Percentiles rank a stretch among this genome's conserved stretches.
These are phyloP conservation scores for Pythium chondricola DNA, from an alignment of 352 stramenopile genomes.

Conservation along the genomic window DNA sequence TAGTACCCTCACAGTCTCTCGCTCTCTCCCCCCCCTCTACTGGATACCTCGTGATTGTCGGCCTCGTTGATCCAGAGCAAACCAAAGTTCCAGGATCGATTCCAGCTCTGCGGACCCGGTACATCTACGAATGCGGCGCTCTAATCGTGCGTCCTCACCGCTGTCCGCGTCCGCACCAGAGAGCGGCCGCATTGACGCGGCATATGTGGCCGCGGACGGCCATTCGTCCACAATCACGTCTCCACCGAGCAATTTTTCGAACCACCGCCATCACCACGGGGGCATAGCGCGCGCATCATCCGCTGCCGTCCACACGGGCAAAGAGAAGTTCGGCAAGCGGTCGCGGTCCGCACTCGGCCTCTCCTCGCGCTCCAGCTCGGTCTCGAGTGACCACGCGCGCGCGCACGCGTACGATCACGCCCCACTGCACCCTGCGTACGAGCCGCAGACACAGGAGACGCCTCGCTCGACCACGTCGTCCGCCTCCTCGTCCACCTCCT, in stretches of 20 bases:
- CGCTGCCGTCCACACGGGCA: background rate
- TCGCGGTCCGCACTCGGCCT: slow-evolving; percentile 10
- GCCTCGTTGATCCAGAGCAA: too few relatives aligned
- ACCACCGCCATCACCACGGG: background rate
- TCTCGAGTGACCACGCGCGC: background rate
- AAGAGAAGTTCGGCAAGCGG: background rate
- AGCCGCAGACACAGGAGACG: background rate
- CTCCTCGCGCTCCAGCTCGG: slow-evolving; percentile 8
- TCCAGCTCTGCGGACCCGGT: too few relatives aligned
- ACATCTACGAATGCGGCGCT: too few relatives aligned
- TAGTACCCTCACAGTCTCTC: too few relatives aligned
- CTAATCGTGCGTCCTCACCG: slow-evolving; percentile 5
- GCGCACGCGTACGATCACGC: background rate
- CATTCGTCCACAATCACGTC: background rate
- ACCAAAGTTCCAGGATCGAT: too few relatives aligned
- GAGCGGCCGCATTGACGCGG: background rate
- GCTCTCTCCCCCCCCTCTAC: too few relatives aligned
- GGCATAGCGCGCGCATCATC: slow-evolving; percentile 2
- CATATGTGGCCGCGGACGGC: background rate
- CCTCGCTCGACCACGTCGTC: background rate
- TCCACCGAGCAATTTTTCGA: background rate
- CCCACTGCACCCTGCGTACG: background rate
- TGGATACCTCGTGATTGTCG: too few relatives aligned
- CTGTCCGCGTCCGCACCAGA: slow-evolving; percentile 10
- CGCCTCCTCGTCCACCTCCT: background rate